These are phyloP conservation scores for Ganoderma resinaceum DNA, from an alignment of 1,284 basidiomycete genomes.

Conservation along the genomic window DNA sequence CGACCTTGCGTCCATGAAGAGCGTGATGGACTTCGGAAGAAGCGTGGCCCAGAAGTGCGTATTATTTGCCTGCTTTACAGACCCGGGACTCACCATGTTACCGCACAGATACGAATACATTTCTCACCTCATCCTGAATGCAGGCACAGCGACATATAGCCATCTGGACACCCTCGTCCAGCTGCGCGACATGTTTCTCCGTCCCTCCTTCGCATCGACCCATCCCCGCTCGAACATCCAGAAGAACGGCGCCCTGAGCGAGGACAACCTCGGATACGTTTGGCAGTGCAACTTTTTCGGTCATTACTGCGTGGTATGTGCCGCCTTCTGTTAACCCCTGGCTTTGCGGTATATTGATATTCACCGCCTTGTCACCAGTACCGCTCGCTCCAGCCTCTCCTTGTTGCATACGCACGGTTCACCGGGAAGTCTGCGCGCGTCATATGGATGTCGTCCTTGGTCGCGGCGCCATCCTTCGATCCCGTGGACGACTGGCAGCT, in stretches of 20 bases:
- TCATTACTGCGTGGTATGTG: constrained; percentile 80
- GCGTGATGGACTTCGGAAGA: constrained; percentile 70
- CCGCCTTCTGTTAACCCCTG: background rate
- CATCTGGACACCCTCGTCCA: constrained; percentile 58
- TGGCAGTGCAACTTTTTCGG: constrained; percentile 91
- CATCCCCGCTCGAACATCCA: constrained; percentile 71
- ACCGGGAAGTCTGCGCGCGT: constrained; percentile 57
- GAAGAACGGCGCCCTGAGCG: constrained; percentile 62
- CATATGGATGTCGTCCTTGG: constrained; percentile 83
- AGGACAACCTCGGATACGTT: constrained; percentile 81
- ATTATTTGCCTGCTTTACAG: background rate
- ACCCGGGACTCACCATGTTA: background rate
- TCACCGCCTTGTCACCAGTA: constrained; percentile 48
- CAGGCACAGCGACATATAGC: constrained; percentile 73
- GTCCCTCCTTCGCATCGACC: constrained; percentile 59
- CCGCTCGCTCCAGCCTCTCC: constrained; percentile 58
- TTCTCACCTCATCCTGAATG: constrained; percentile 85
- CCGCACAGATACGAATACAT: constrained; percentile 77
- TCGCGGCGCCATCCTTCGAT: constrained; percentile 66
- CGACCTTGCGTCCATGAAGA: constrained; percentile 71
- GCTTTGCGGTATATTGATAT: too few species aligned
- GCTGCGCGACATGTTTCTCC: constrained; percentile 57
- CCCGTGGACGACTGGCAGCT: constrained; percentile 83
- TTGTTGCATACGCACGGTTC: constrained; percentile 46
- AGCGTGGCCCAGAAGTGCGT: constrained; percentile 63